phyloP scores from a whole-genome alignment of 2,329 filamentous ascomycete genomes.

The Drechslera avenae region DNA sequence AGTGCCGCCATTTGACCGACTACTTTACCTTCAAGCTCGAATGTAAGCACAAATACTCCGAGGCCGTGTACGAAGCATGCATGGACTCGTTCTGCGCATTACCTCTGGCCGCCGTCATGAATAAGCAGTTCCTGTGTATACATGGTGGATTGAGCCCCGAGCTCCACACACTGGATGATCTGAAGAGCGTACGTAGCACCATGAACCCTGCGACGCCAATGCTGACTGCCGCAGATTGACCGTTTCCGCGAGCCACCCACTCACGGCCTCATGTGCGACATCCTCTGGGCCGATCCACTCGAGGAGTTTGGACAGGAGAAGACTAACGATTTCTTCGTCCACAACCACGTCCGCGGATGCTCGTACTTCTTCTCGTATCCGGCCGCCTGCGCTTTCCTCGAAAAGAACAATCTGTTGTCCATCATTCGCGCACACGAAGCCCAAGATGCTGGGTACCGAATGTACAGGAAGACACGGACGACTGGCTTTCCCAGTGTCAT shows the following conservation, averaged over 20 bases:
- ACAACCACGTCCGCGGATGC: slow-evolving; percentile 97
- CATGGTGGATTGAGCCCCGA: slow-evolving; percentile 96
- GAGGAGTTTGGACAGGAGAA: slow-evolving; percentile 99
- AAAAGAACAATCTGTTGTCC: slow-evolving; percentile 98
- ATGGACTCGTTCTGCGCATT: slow-evolving; percentile 97
- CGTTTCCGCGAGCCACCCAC: slow-evolving; percentile 97
- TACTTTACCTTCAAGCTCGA: slow-evolving; percentile 99
- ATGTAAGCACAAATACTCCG: slow-evolving; percentile 99
- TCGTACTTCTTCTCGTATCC: slow-evolving; percentile 99
- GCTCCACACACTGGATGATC: slow-evolving; percentile 90
- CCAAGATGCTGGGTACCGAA: slow-evolving; percentile 96
- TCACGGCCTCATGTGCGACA: slow-evolving; percentile 98
- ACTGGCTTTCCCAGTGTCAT: slow-evolving; percentile 99
- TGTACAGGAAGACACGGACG: slow-evolving; percentile 98
- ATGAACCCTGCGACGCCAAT: background rate
- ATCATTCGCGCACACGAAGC: slow-evolving; percentile 98
- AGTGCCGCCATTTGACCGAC: slow-evolving; percentile 97
- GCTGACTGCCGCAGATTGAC: slow-evolving; percentile 70
- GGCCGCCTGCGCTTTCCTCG: slow-evolving; percentile 93
- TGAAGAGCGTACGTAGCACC: slow-evolving; percentile 72
- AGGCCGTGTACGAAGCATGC: slow-evolving; percentile 93
- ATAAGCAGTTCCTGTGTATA: slow-evolving; percentile 99
- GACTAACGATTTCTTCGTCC: slow-evolving; percentile 94
- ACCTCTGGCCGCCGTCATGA: slow-evolving; percentile 96
- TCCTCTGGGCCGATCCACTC: slow-evolving; percentile 96